A percentile compares a stretch with the other conserved stretches of the same genome.
phyloP scores from a whole-genome alignment of 225 moss, liverwort and hornwort species.

The Bryoerythrophyllum caledonicum region DNA sequence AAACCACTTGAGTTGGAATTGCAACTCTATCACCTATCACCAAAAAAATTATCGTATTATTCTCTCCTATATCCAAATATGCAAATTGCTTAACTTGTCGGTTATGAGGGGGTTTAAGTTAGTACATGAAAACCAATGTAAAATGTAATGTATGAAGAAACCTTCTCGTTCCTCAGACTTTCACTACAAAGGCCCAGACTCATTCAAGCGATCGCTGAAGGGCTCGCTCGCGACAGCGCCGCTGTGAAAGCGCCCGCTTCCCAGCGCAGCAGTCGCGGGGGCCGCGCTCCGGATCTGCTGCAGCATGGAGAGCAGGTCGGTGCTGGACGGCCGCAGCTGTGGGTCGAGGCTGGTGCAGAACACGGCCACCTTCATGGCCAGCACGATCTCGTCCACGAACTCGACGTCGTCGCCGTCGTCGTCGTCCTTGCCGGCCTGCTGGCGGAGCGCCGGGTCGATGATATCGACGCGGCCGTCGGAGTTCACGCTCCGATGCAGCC shows the following conservation, averaged over 20 bases:
- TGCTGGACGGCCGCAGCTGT: not conserved
- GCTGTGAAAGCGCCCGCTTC: not conserved
- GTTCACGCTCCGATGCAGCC: not conserved
- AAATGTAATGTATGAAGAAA: no score
- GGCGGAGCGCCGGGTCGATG: not conserved
- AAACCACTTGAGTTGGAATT: no score
- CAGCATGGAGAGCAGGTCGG: not conserved
- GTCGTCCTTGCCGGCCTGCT: not conserved
- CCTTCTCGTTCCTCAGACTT: no score
- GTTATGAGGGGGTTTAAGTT: no score
- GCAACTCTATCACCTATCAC: no score
- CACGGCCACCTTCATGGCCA: not conserved
- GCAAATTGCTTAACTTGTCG: no score
- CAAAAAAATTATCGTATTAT: no score
- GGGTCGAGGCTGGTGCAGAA: not conserved
- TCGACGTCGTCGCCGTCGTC: not conserved
- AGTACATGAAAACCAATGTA: no score
- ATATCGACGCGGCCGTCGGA: not conserved
- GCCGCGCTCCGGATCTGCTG: not conserved
- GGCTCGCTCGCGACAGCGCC: not conserved
- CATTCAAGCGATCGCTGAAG: not conserved
- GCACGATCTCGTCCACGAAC: not conserved
- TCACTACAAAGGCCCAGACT: not conserved
- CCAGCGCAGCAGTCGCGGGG: no score
- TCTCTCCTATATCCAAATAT: no score